Conservation (phyloP, 2,329 filamentous ascomycete species). For the Stemphylium vesicarium region DNA sequence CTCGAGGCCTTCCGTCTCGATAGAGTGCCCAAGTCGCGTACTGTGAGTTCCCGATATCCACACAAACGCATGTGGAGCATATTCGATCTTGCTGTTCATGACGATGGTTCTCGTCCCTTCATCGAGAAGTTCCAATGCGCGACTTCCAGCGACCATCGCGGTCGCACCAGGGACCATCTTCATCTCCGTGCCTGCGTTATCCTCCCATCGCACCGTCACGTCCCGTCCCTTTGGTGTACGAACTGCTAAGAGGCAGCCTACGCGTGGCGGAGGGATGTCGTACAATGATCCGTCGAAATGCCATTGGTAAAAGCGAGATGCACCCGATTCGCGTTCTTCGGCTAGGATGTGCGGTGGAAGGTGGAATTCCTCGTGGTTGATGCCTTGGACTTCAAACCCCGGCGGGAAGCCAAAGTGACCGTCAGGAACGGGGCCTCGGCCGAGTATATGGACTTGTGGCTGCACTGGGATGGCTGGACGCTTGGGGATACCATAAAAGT, state of each 20-base stretch:
- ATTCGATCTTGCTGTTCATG: slow-evolving; percentile 49
- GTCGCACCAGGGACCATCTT: background rate
- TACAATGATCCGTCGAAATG: background rate
- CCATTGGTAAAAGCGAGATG: background rate
- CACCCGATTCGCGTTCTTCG: slow-evolving; percentile 16
- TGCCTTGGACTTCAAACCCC: slow-evolving; percentile 18
- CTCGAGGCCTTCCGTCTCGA: slow-evolving; percentile 15
- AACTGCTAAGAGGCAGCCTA: background rate
- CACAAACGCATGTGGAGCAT: slow-evolving; percentile 54
- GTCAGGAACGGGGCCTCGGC: slow-evolving; percentile 14
- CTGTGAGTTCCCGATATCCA: slow-evolving; percentile 20
- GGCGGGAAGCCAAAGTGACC: slow-evolving; percentile 17
- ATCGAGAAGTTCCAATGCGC: background rate
- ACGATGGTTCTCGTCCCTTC: background rate
- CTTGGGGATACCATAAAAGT: slow-evolving; percentile 17
- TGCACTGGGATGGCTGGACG: slow-evolving; percentile 17
- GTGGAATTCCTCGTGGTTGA: slow-evolving; percentile 19
- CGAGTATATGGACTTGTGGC: slow-evolving; percentile 19
- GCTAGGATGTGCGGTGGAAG: slow-evolving; percentile 14
- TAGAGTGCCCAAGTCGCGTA: slow-evolving; percentile 10
- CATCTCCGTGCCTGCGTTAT: background rate
- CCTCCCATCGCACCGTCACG: slow-evolving; percentile 1
- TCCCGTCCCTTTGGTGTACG: background rate
- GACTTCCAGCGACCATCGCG: background rate
- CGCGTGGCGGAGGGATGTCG: background rate